Evolutionary conservation across 805 yeast genomes (phyloP), one percentile per base, ranked within the genome.

Genomic region (Nakazawaea ernobii): DNA sequence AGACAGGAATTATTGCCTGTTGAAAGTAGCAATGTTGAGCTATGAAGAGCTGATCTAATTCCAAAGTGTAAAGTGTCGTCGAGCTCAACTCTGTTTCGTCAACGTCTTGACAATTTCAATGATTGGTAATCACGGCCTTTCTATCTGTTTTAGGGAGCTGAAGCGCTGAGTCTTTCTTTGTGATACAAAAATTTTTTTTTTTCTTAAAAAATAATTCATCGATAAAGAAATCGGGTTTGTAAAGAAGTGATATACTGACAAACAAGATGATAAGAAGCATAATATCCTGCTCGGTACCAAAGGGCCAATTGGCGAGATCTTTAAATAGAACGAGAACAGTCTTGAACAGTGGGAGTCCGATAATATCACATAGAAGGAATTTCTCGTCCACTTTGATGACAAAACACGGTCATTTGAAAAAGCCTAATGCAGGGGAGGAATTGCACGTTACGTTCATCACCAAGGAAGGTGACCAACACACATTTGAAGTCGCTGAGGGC

Each of bases 391-490:
- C 47, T 13, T 30, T 37, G 27, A 46, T 58, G 6, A 27, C 50
- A 2, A 45, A 46, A 8, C 99, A 92, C 60, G 97, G 96, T 17
- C 97, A 92, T 62, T 66, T 92, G 49, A 89, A 86, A 60, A 85
- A 80, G 56, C 98, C 98, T 35, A 84, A 85, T 39, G 87, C 94
- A 2, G 99, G 99, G 35, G 96, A 94, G 69, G 99, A 92, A 62
- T 58, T 86, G 32, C 82, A 83, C 52, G 75, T 92, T 43, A 91
- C 97, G 0, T 94, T 89, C 65, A 87, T 94, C 48, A 82, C 96
- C 32, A 90, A 91, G 60, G 97, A 92, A 52, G 98, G 98, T 4
- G 72, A 76, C 38, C 97, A 90, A 61, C 71, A 80, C 54, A 79
- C 86, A 1, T 79, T 77, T 56, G 97, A 90, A 59, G 98, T 85